Evolutionary conservation across 2,329 filamentous ascomycete genomes (phyloP).

Genomic region (Emmonsiellopsis sp.): DNA sequence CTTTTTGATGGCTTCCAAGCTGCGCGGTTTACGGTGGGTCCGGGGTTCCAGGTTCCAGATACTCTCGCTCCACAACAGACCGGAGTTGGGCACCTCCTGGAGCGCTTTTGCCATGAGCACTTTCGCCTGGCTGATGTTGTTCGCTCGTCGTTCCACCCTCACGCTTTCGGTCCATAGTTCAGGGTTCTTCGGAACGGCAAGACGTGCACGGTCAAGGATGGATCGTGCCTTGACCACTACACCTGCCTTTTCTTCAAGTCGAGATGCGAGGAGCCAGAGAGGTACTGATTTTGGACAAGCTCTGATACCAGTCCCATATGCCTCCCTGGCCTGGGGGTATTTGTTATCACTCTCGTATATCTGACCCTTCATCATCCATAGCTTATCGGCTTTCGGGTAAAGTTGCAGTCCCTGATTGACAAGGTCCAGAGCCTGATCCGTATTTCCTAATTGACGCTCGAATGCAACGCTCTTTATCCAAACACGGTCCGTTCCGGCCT

Average conservation of each 20-base stretch:
- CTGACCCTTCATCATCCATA: constrained; percentile 99
- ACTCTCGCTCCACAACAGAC: constrained; percentile 83
- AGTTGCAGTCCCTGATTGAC: constrained; percentile 76
- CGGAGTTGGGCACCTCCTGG: constrained; percentile 81
- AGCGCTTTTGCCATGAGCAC: constrained; percentile 87
- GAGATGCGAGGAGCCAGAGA: constrained; percentile 80
- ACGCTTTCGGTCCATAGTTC: constrained; percentile 92
- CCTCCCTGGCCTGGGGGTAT: constrained; percentile 75
- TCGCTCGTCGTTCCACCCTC: constrained; percentile 77
- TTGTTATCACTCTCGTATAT: constrained; percentile 82
- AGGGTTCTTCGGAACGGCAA: constrained; percentile 75
- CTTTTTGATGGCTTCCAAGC: constrained; percentile 91
- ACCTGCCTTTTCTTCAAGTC: constrained; percentile 77
- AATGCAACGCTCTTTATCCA: constrained; percentile 96
- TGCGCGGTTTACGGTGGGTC: constrained; percentile 84
- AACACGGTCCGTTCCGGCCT: constrained; percentile 89
- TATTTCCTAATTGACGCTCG: constrained; percentile 73
- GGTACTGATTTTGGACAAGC: constrained; percentile 75
- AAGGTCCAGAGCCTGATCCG: constrained; percentile 73
- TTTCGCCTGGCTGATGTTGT: constrained; percentile 74
- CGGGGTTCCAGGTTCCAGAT: constrained; percentile 91
- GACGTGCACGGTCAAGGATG: constrained; percentile 80
- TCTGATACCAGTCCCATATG: constrained; percentile 79
- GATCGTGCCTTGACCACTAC: constrained; percentile 85
- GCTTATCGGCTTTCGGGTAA: constrained; percentile 76